Conservation (phyloP, 805 yeast genomes). For the Soucietia sequanensis region DNA sequence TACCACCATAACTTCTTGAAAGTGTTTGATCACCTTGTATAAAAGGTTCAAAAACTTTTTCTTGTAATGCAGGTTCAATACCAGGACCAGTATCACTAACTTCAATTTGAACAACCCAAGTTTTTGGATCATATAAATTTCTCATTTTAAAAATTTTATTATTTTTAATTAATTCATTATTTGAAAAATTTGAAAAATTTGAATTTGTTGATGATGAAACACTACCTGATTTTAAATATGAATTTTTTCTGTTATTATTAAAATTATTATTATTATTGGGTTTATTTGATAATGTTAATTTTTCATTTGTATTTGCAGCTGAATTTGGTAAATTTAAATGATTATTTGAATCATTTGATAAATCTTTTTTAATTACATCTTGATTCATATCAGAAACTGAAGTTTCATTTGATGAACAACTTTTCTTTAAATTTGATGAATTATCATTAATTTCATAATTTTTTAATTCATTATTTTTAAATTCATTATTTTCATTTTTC, state of each 20-base stretch:
- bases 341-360: neutral
- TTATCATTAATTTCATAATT: neutral
- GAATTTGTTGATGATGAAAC: neutral
- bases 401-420: neutral
- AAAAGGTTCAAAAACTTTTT: constrained; percentile 90
- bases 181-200: constrained; percentile 11
- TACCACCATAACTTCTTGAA: constrained; percentile 91
- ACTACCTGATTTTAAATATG: neutral
- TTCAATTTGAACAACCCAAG: constrained; percentile 64
- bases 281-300: too few relatives aligned
- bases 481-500: too few relatives aligned
- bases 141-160: constrained; percentile 34
- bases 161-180: constrained; percentile 33
- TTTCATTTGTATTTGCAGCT: neutral
- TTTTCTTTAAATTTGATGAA: neutral
- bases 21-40: constrained; percentile 96
- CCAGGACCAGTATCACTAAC: constrained; percentile 96
- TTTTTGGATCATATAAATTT: constrained; percentile 35
- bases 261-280: too few relatives aligned
- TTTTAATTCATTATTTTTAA: too few relatives aligned
- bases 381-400: too few relatives aligned
- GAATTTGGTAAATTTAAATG: too few relatives aligned
- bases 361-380: too few relatives aligned
- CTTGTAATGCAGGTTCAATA: constrained; percentile 76
- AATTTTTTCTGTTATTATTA: neutral